phyloP scores from a whole-genome alignment of 2,329 filamentous ascomycete genomes.

The Ambrosiella xylebori region DNA sequence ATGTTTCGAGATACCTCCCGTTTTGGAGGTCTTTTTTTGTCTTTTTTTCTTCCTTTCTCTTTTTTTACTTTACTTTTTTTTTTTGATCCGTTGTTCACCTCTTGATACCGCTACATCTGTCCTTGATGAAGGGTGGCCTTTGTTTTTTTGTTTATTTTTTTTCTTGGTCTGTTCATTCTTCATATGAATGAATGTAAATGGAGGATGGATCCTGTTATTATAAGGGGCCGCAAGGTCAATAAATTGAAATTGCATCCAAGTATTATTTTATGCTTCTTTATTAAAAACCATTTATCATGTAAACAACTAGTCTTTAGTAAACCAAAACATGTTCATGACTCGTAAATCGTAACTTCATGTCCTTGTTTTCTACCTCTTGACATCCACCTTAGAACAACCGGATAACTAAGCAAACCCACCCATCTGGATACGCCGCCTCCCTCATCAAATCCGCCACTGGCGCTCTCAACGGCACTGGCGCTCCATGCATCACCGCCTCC shows the following conservation, averaged over 20 bases:
- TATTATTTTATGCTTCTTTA: neutral
- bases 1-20: neutral
- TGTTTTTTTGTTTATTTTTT: neutral
- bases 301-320: neutral
- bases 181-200: neutral
- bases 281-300: neutral
- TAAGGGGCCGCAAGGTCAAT: neutral
- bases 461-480: slow-evolving; percentile 60
- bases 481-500: slow-evolving; percentile 71
- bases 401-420: slow-evolving; percentile 77
- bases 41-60: neutral
- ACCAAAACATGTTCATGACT: neutral
- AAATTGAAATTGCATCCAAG: neutral
- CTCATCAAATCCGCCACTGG: slow-evolving; percentile 69
- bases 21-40: neutral
- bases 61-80: neutral
- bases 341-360: neutral
- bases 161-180: neutral
- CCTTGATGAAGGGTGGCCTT: neutral
- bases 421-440: slow-evolving; percentile 75
- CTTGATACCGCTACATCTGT: neutral
- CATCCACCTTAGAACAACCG: slow-evolving; percentile 3
- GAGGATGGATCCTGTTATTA: neutral
- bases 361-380: neutral
- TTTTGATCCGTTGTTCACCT: neutral